Evolutionary conservation across 208 protist genomes (phyloP).

Genomic region (Acanthamoeba lugdunensis): DNA sequence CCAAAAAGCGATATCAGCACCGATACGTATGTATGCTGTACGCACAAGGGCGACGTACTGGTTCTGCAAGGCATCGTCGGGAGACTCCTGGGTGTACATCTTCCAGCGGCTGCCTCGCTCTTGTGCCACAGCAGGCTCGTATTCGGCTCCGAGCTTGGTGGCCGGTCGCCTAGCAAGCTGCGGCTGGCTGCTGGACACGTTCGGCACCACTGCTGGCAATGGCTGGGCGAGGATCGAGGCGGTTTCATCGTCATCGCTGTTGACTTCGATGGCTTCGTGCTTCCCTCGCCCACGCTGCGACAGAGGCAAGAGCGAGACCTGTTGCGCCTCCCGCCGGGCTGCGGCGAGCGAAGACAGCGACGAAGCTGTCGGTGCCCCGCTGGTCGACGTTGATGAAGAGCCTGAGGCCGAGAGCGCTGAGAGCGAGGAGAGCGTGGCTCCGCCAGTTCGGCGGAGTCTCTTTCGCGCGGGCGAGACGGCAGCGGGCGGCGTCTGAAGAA

Average conservation of each 20-base stretch:
- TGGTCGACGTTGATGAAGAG: not conserved
- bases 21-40: no score
- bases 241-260: not conserved
- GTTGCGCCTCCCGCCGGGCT: not conserved
- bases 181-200: not conserved
- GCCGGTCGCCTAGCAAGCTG: not conserved
- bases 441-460: not conserved
- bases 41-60: not conserved
- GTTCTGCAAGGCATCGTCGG: not conserved
- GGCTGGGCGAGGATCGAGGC: not conserved
- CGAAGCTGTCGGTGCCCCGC: not conserved
- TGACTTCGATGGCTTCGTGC: constrained; percentile 1
- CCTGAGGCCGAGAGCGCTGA: constrained; percentile 3
- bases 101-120: constrained; percentile 58
- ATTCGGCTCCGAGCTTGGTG: not conserved
- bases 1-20: not conserved
- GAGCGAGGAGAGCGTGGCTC: constrained; percentile 12
- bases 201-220: not conserved
- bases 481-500: not conserved
- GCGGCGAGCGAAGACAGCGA: not conserved
- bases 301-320: not conserved
- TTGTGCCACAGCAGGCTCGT: not conserved
- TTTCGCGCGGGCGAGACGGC: not conserved
- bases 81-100: constrained; percentile 28
- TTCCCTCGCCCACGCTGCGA: not conserved